Percentiles rank a stretch among this genome's conserved stretches.
Evolutionary conservation across 768 basidiomycete species (phyloP).

Genomic region (Rhodotorula taiwanensis): DNA sequence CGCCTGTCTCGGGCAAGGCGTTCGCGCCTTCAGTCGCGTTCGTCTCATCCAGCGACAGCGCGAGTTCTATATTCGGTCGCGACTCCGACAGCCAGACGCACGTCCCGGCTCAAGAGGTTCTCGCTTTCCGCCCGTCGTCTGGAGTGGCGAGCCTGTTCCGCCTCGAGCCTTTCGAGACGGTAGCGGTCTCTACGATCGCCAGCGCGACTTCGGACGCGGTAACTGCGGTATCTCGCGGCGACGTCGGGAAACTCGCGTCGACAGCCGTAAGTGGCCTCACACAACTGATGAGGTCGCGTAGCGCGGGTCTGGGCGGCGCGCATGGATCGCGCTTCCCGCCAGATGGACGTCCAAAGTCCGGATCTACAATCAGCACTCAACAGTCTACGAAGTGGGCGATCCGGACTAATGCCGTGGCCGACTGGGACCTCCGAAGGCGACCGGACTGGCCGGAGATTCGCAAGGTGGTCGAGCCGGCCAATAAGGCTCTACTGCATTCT

Average conservation of each 20-base stretch:
- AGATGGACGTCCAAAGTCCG: too few relatives aligned
- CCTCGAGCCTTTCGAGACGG: neutral
- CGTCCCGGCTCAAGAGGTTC: slow-evolving; percentile 16
- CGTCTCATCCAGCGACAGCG: slow-evolving; percentile 14
- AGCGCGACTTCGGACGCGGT: neutral
- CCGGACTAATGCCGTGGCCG: slow-evolving; percentile 1
- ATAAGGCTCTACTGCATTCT: neutral
- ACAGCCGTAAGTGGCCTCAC: slow-evolving; percentile 30
- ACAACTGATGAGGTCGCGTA: slow-evolving; percentile 26
- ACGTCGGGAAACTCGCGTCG: slow-evolving; percentile 27
- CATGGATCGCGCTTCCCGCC: too few relatives aligned
- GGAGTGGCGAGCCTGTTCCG: slow-evolving; percentile 14
- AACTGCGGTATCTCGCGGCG: slow-evolving; percentile 9
- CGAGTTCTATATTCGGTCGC: slow-evolving; percentile 6
- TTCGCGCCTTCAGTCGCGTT: slow-evolving; percentile 1
- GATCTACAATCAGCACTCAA: too few relatives aligned
- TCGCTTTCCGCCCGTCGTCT: slow-evolving; percentile 9
- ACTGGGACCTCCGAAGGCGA: slow-evolving; percentile 19
- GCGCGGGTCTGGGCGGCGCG: neutral
- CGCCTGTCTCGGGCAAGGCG: too few relatives aligned
- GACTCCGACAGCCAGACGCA: neutral
- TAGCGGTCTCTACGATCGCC: neutral
- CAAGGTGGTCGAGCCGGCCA: neutral
- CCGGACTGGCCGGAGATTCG: neutral
- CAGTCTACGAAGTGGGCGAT: slow-evolving; percentile 19